Percentiles rank a stretch among this genome's conserved stretches.
Conservation (phyloP, 202 grass and related monocot genomes). For the Schoenoplectus tabernaemontani region DNA sequence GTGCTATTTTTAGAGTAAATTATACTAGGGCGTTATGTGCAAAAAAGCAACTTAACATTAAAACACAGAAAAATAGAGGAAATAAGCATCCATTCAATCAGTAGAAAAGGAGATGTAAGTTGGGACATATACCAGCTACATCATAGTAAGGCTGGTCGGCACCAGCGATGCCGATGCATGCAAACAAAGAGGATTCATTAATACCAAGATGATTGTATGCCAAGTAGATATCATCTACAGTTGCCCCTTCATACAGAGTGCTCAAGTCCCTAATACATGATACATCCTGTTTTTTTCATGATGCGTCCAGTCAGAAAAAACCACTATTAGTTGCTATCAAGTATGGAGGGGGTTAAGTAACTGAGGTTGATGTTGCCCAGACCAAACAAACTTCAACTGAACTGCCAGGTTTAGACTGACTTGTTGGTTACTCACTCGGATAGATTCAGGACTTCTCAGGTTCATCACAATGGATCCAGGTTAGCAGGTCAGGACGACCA, state of each 20-base stretch:
- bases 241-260: constrained; percentile 74
- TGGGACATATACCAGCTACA: constrained; percentile 34
- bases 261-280: constrained; percentile 93
- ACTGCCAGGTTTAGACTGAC: not conserved
- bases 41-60: not conserved
- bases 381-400: not conserved
- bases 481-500: not conserved
- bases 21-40: not conserved
- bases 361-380: not conserved
- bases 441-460: not conserved
- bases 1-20: not conserved
- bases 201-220: constrained; percentile 94
- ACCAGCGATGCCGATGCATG: constrained; percentile 87
- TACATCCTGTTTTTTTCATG: constrained; percentile 47
- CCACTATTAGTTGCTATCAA: not conserved
- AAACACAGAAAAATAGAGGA: not conserved
- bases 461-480: not conserved
- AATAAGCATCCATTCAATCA: too few relatives aligned
- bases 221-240: constrained; percentile 89
- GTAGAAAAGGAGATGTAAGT: not conserved
- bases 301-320: constrained; percentile 15
- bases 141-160: constrained; percentile 44
- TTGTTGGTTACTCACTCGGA: not conserved
- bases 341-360: constrained; percentile 2
- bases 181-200: constrained; percentile 81